Base-by-base conservation (phyloP, 768 basidiomycete species). In the Panellus pusillus region DNA sequence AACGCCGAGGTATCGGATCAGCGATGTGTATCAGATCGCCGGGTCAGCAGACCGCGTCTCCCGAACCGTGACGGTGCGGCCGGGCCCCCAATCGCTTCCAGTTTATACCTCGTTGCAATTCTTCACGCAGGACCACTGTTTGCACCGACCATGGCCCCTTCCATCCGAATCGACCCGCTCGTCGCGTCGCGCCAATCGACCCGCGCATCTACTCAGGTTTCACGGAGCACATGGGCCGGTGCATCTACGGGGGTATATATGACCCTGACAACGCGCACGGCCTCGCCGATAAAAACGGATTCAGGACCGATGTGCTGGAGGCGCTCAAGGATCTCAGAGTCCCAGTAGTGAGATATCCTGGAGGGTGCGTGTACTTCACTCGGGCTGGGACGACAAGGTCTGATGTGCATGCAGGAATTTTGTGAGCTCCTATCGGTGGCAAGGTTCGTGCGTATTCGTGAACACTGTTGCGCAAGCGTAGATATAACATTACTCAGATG, bases 181-280 rank as follows among this genome's bases (percentile, higher is more conserved):
- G 73, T 24, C 58, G 72, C 47, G 70, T 77, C 47, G 74, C 75
- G 56, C 69, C 71, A 12, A 73, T 75, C 20, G 77, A 77, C 60
- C 73, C 76, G 18, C 73, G 75, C 17, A 78, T 83, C 61, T 84
- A 80, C 64, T 80, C 79, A 24, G 82, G 83, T 2, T 86, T 84
- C 66, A 78, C 82, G 9, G 83, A 84, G 62, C 81, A 84, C 57
- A 76, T 84, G 67, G 83, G 79, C 0, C 65, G 78, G 41, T 80
- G 79, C 65, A 80, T 81, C 53, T 80, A 81, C 51, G 77, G 77
- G 24, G 79, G 79, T 5, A 64, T 81, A 32, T 75, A 72, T 65
- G 70, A 73, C 61, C 73, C 74, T 17, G 65, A 63, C 43, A 70
- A 77, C 55, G 49, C 63, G 37, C 60, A 70, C 49, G 68, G 70